A percentile compares a stretch with the other conserved stretches of the same genome.
Evolutionary conservation across 2,329 filamentous ascomycete genomes (phyloP).

Genomic region (Fusarium citri): DNA sequence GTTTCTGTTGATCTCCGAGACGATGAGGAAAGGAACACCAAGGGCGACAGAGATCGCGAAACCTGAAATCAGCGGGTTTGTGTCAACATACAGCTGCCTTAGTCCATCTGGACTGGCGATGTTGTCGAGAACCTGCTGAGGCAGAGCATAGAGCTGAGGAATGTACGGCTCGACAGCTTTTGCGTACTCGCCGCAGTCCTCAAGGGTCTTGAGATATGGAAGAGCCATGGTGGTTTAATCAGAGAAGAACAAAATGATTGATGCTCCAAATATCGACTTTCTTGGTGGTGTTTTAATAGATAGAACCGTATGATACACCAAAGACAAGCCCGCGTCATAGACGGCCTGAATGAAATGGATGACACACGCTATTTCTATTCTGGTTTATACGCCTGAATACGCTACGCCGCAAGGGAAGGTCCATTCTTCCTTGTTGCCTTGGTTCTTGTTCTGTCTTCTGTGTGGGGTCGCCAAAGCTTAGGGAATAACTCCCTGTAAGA

Average conservation of each 20-base stretch:
- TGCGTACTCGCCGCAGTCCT: slow-evolving; percentile 81
- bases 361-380: slow-evolving; percentile 1
- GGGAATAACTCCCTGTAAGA: slow-evolving; percentile 7
- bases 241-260: slow-evolving; percentile 32
- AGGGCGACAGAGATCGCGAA: slow-evolving; percentile 78
- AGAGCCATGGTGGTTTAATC: slow-evolving; percentile 68
- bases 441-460: not conserved
- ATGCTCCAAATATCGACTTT: not conserved
- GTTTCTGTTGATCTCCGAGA: slow-evolving; percentile 89
- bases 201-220: slow-evolving; percentile 75
- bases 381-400: slow-evolving; percentile 1
- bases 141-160: slow-evolving; percentile 76
- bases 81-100: slow-evolving; percentile 79
- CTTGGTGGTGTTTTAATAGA: slow-evolving; percentile 27
- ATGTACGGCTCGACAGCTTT: slow-evolving; percentile 81
- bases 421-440: slow-evolving; percentile 4
- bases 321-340: slow-evolving; percentile 34
- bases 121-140: slow-evolving; percentile 70
- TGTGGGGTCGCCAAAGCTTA: slow-evolving; percentile 24
- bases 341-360: slow-evolving; percentile 23
- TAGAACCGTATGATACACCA: not conserved
- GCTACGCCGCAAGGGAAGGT: slow-evolving; percentile 3
- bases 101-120: slow-evolving; percentile 71
- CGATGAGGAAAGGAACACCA: slow-evolving; percentile 76
- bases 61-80: slow-evolving; percentile 85